These are phyloP conservation scores for Teratosphaeria destructans DNA, from an alignment of 2,329 filamentous ascomycete species.

Conservation along the genomic window DNA sequence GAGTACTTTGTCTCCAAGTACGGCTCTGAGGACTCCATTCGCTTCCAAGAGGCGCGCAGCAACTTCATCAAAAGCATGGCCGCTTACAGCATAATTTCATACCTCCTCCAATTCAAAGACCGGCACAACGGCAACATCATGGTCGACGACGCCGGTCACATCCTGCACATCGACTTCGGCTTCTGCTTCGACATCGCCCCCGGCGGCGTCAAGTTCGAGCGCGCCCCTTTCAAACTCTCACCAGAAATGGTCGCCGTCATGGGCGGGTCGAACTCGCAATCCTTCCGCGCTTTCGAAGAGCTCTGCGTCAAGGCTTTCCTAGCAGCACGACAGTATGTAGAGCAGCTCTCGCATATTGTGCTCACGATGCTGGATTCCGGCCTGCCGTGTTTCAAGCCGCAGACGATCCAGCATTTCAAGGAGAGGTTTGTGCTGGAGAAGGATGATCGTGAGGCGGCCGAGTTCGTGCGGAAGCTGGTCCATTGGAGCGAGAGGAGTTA, in stretches of 20 bases:
- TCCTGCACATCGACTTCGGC: conserved; percentile 96
- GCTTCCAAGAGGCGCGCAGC: conserved; percentile 86
- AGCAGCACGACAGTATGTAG: conserved; percentile 72
- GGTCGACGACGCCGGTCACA: conserved; percentile 94
- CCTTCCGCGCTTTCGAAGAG: conserved; percentile 94
- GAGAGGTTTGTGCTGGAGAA: conserved; percentile 89
- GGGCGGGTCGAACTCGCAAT: conserved; percentile 73
- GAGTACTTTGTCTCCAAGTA: conserved; percentile 98
- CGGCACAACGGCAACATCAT: conserved; percentile 99
- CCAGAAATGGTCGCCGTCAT: conserved; percentile 98
- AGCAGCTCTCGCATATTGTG: conserved; percentile 83
- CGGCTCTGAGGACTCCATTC: conserved; percentile 86
- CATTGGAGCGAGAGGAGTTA: conserved; percentile 84
- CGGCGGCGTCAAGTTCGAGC: conserved; percentile 93
- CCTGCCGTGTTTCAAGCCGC: conserved; percentile 93
- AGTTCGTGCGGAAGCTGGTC: conserved; percentile 83
- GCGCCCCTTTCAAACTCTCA: conserved; percentile 95
- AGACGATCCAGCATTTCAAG: conserved; percentile 84
- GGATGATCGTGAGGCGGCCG: conserved; percentile 83
- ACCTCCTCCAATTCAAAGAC: conserved; percentile 96
- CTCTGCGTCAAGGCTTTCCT: conserved; percentile 93
- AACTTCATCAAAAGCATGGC: conserved; percentile 99
- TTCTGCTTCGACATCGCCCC: conserved; percentile 99
- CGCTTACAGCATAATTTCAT: conserved; percentile 93
- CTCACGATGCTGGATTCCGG: conserved; percentile 93